Base-by-base conservation (phyloP, 1,284 basidiomycete genomes). In the Microbotryomycetes sp. region DNA sequence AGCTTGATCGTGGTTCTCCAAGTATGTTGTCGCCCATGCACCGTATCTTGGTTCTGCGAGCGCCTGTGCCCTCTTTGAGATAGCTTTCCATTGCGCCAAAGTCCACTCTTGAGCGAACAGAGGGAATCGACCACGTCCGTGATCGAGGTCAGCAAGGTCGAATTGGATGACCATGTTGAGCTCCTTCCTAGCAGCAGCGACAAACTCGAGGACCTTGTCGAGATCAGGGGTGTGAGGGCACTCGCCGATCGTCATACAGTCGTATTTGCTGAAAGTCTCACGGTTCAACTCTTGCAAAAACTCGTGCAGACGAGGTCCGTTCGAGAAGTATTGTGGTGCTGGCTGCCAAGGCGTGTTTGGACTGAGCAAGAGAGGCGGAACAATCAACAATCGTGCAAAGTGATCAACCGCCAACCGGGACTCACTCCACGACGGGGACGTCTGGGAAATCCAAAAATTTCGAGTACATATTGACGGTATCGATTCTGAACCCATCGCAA, bases 231-330 rank as follows among this genome's bases (percentile, higher is more conserved):
- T 82, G 68, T 81, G 82, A 0, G 84, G 82, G 1, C 81, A 81
- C 75, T 87, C 86, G 51, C 86, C 86, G 12, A 88, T 85, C 14
- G 84, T 85, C 65, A 86, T 82, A 19, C 82, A 73, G 84, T 76
- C 36, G 81, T 64, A 64, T 42, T 58, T 55, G 19, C 30, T 81
- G 23, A 86, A 77, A 2, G 86, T 83, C 69, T 83, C 78, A 26
- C 71, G 59, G 61, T 83, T 74, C 84, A 87, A 86, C 75, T 88
- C 83, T 65, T 81, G 79, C 49, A 89, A 72, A 66, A 81, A 88
- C 63, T 85, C 82, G 71, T 87, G 85, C 2, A 87, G 82, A 9
- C 78, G 77, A 6, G 84, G 85, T 1, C 84, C 84, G 56, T 49
- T 60, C 19, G 53, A 36, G 48, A 59, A 53, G 46, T 30, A 60